phyloP scores from a whole-genome alignment of 129 eudicot species.

The Saussurea involucrata region DNA sequence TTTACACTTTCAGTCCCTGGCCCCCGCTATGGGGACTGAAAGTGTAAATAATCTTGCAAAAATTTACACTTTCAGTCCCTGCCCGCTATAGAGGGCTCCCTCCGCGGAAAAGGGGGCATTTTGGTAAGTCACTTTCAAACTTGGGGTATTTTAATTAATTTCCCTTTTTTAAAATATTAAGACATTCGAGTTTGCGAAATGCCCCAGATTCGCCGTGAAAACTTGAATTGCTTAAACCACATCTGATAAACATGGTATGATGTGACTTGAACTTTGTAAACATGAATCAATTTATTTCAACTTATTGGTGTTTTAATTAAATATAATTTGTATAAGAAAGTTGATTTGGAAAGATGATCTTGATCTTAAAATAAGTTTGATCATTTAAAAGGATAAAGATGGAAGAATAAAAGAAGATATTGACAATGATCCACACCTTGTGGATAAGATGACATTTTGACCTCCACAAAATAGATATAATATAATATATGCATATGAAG shows the following conservation, averaged over 20 bases:
- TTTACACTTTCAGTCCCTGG: no score
- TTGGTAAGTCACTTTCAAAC: no score
- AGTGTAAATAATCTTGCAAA: no score
- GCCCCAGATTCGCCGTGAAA: background rate
- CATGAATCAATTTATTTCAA: background rate
- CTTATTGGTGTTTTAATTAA: background rate
- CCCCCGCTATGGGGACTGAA: no score
- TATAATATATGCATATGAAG: background rate
- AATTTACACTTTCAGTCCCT: no score
- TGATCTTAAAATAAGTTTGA: background rate
- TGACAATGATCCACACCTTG: background rate
- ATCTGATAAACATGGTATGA: background rate
- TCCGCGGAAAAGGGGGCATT: no score
- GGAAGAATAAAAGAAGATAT: background rate
- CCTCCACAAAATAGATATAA: background rate
- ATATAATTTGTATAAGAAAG: background rate
- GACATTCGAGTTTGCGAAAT: background rate
- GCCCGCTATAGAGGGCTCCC: no score
- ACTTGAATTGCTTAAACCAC: background rate
- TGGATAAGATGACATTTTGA: background rate
- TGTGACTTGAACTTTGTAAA: background rate
- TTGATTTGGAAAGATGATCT: background rate
- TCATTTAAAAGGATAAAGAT: background rate
- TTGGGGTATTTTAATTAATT: no score
- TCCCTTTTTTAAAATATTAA: background rate